phyloP scores from a whole-genome alignment of 2,329 filamentous ascomycete genomes.

The Dothideomycetes sp. region DNA sequence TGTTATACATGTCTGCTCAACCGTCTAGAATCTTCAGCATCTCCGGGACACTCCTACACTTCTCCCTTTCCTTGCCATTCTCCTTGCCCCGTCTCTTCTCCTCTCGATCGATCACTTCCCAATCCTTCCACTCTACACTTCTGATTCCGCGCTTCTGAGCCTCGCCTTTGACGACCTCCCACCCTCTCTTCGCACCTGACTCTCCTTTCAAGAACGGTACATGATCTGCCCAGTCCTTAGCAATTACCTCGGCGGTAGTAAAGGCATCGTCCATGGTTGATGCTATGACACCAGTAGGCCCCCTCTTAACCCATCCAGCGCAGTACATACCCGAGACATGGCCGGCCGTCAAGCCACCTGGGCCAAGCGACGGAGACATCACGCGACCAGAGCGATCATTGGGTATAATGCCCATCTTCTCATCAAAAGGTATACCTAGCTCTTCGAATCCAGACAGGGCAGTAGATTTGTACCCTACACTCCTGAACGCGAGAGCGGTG shows the following conservation, averaged over 20 bases:
- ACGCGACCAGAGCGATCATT: slow-evolving; percentile 76
- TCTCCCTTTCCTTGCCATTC: slow-evolving; percentile 68
- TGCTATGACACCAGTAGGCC: slow-evolving; percentile 90
- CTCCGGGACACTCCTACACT: slow-evolving; percentile 44
- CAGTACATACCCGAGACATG: slow-evolving; percentile 71
- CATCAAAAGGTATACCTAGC: slow-evolving; percentile 69
- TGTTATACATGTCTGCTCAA: no score
- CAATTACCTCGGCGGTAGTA: slow-evolving; percentile 71
- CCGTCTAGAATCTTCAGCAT: slow-evolving; percentile 42
- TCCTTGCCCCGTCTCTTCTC: slow-evolving; percentile 57
- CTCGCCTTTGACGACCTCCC: slow-evolving; percentile 62
- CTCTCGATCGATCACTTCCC: slow-evolving; percentile 71
- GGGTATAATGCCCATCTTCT: slow-evolving; percentile 60
- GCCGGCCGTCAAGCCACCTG: slow-evolving; percentile 32
- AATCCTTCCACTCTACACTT: slow-evolving; percentile 72
- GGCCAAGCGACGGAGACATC: slow-evolving; percentile 29
- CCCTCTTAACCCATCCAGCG: slow-evolving; percentile 91
- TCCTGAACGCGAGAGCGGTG: slow-evolving; percentile 71
- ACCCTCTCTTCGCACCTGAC: slow-evolving; percentile 44
- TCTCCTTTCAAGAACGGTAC: slow-evolving; percentile 36
- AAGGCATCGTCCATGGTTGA: slow-evolving; percentile 95
- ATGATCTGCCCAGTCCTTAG: slow-evolving; percentile 56
- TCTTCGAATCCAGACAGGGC: slow-evolving; percentile 63
- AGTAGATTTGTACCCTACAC: slow-evolving; percentile 86
- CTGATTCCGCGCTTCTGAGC: slow-evolving; percentile 44